Evolutionary conservation across 371 early-diverging fungal genomes (phyloP).

Genomic region (Synchytrium microbalum): DNA sequence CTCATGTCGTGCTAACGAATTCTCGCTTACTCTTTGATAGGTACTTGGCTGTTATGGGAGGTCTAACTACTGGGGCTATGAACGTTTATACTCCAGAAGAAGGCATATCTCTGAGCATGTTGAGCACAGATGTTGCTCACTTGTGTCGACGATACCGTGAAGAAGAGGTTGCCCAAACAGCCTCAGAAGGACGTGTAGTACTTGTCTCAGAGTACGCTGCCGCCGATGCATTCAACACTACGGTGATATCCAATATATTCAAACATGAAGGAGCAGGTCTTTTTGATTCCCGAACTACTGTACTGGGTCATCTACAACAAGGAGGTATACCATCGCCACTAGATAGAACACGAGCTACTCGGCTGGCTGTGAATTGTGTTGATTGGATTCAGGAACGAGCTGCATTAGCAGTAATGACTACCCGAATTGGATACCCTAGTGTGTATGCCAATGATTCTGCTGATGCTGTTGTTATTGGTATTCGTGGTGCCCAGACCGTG

Average conservation of each 20-base stretch:
- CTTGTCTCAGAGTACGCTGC: conserved; percentile 78
- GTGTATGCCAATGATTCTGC: conserved; percentile 54
- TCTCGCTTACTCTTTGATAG: conserved; percentile 16
- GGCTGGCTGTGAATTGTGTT: conserved; percentile 67
- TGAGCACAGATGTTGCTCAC: conserved; percentile 80
- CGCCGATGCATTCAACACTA: conserved; percentile 75
- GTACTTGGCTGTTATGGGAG: conserved; percentile 87
- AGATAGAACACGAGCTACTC: conserved; percentile 90
- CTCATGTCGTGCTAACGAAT: not conserved
- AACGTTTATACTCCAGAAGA: conserved; percentile 95
- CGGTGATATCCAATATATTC: conserved; percentile 79
- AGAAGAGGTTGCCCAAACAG: conserved; percentile 48
- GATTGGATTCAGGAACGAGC: conserved; percentile 35
- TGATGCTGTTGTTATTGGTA: conserved; percentile 75
- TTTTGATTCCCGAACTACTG: conserved; percentile 88
- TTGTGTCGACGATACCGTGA: conserved; percentile 62
- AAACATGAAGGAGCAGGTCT: conserved; percentile 87
- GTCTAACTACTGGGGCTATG: conserved; percentile 87
- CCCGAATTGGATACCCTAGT: not conserved
- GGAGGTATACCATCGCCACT: conserved; percentile 93
- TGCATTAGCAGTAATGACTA: conserved; percentile 12
- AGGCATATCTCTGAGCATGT: conserved; percentile 66
- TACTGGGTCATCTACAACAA: conserved; percentile 96
- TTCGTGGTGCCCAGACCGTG: conserved; percentile 63
- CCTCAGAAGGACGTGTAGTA: conserved; percentile 79